Base-by-base conservation (phyloP, 2,329 filamentous ascomycete genomes). In the Ophiostoma piceae region DNA sequence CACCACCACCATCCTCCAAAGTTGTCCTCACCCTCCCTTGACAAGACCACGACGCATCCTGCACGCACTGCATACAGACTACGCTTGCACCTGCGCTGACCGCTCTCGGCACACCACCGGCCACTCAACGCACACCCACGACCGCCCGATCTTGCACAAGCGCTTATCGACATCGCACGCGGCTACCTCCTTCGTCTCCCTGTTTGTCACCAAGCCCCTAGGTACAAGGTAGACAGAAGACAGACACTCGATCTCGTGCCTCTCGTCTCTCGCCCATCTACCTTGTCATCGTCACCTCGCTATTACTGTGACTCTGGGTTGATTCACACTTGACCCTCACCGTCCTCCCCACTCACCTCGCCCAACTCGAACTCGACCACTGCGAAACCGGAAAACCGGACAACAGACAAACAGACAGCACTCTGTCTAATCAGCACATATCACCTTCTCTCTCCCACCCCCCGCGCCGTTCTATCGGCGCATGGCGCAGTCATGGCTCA, bases 401-500 rank as follows among this genome's bases (percentile, higher is more conserved):
- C n/a, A 9, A 57, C 26, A n/a, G 11, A 22, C 22, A 26, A 26
- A 57, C 26, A 57, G 22, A 26, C 51, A 26, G n/a, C 51, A 7
- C 7, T 16, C 12, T 57, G 7, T 26, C n/a, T 57, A 29, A 29
- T 29, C 26, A 29, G 2, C 26, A 29, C 26, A 9, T 57, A 8
- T 22, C 57, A 64, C 16, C 32, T 16, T 29, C 16, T 22, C 32
- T 22, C 29, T 29, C 62, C 60, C 35, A 37, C 9, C 62, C 57
- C 29, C 60, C 60, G 60, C 65, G 65, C 65, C 65, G 65, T 29
- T 19, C 16, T 12, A 66, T 11, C 65, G 65, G 76, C 80, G 79
- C 76, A 83, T 82, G 82, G 81, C 79, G 76, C 79, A 79, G 81
- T 77, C 76, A 87, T 87, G 85, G 85, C 85, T 78, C 82, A 87